These are phyloP conservation scores for Elasticomyces elasticus DNA, from an alignment of 495 filamentous ascomycete species.

Conservation along the genomic window DNA sequence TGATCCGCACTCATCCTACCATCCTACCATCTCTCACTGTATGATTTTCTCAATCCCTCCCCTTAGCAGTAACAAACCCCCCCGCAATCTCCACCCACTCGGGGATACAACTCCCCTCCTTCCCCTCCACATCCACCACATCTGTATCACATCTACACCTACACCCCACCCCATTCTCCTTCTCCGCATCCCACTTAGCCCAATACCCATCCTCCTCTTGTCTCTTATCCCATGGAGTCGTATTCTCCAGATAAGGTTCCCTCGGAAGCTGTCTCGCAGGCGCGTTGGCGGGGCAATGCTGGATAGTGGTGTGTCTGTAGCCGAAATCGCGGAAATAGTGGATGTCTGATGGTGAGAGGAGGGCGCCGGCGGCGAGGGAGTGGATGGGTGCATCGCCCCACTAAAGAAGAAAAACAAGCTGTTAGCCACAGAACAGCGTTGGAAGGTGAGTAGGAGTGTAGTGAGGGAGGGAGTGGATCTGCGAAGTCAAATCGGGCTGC, in stretches of 20 bases:
- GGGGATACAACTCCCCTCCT: constrained; percentile 84
- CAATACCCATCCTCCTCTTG: constrained; percentile 95
- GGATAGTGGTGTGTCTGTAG: constrained; percentile 96
- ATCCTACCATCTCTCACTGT: neutral
- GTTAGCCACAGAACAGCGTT: neutral
- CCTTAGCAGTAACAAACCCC: constrained; percentile 43
- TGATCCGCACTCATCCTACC: neutral
- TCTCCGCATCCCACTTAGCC: constrained; percentile 72
- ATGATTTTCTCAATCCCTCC: constrained; percentile 7
- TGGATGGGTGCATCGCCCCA: constrained; percentile 99
- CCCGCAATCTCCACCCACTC: constrained; percentile 98
- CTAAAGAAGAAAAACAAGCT: constrained; percentile 40
- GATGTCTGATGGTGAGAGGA: constrained; percentile 73
- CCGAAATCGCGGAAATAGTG: constrained; percentile 99
- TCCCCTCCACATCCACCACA: constrained; percentile 93
- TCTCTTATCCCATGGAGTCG: constrained; percentile 74
- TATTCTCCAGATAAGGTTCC: constrained; percentile 72
- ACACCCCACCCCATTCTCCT: constrained; percentile 96
- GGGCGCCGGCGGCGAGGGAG: constrained; percentile 85
- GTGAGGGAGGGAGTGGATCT: no score
- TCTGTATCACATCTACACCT: constrained; percentile 97
- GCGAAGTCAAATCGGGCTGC: no score
- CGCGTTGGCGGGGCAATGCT: constrained; percentile 96
- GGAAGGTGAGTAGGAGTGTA: no score
- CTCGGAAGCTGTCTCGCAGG: constrained; percentile 78